Conservation (phyloP, 371 early-diverging fungal genomes). For the Rhizopus microsporus region DNA sequence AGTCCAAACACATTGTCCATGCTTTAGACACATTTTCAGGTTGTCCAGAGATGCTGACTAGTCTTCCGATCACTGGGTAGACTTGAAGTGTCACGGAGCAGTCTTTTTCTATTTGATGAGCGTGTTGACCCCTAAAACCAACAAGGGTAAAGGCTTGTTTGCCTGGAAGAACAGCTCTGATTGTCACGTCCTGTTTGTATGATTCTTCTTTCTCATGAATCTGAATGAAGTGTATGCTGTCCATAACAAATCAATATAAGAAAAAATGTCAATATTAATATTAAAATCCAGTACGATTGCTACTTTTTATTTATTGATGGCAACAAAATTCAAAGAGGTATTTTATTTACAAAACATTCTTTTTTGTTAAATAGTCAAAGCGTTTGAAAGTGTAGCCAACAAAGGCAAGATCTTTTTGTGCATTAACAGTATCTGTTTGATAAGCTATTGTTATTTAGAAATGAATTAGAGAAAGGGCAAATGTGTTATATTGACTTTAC, state of each 20-base stretch:
- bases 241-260: neutral
- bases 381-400: constrained; percentile 96
- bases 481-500: constrained; percentile 6
- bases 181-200: neutral
- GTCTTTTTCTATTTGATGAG: neutral
- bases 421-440: constrained; percentile 47
- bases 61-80: neutral
- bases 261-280: neutral
- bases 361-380: constrained; percentile 85
- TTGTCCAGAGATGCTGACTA: neutral
- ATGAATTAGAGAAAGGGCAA: neutral
- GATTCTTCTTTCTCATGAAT: neutral
- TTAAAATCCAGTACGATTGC: too few relatives aligned
- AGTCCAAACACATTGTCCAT: neutral
- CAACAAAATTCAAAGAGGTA: neutral
- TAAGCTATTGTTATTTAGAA: constrained; percentile 22
- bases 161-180: neutral
- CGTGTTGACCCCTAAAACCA: neutral
- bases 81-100: neutral
- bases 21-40: neutral
- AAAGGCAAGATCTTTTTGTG: constrained; percentile 92
- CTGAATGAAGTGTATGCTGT: neutral
- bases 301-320: too few relatives aligned
- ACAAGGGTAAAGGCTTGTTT: neutral
- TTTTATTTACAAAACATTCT: constrained; percentile 67